These are phyloP conservation scores for Penicillium ochrochloron DNA, from an alignment of 495 filamentous ascomycete species.

Conservation along the genomic window DNA sequence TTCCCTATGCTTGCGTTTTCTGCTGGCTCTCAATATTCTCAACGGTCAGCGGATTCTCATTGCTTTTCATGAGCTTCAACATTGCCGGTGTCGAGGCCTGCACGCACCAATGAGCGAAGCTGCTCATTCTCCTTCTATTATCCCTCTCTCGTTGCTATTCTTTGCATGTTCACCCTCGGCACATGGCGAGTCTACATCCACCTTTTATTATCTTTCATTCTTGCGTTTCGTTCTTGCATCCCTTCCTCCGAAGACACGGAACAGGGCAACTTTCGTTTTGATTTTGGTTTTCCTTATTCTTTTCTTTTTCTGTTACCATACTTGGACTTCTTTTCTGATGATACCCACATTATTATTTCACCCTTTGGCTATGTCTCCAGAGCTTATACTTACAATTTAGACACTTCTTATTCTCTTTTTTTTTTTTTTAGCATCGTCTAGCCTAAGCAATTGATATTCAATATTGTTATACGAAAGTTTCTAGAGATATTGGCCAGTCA, in stretches of 20 bases:
- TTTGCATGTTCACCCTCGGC: neutral
- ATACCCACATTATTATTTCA: slow-evolving; percentile 42
- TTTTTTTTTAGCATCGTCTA: neutral
- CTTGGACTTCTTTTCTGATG: slow-evolving; percentile 31
- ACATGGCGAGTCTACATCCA: neutral
- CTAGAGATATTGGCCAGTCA: neutral
- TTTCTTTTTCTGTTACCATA: slow-evolving; percentile 14
- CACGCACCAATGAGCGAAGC: neutral
- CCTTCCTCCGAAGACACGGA: neutral
- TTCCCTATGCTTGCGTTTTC: neutral
- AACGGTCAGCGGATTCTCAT: neutral
- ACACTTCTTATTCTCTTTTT: neutral
- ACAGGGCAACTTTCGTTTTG: slow-evolving; percentile 6
- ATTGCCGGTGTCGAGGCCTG: slow-evolving; percentile 5
- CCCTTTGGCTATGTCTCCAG: slow-evolving; percentile 11
- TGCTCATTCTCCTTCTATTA: neutral
- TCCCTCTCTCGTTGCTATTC: neutral
- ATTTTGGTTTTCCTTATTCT: slow-evolving; percentile 13
- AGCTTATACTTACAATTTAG: slow-evolving; percentile 15
- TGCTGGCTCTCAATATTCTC: neutral
- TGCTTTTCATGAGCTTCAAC: neutral
- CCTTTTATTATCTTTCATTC: neutral
- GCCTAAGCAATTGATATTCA: neutral
- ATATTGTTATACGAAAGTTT: neutral
- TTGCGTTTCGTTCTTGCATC: neutral